Base-by-base conservation (phyloP, 2,329 filamentous ascomycete species). In the Pseudocercospora vitis region DNA sequence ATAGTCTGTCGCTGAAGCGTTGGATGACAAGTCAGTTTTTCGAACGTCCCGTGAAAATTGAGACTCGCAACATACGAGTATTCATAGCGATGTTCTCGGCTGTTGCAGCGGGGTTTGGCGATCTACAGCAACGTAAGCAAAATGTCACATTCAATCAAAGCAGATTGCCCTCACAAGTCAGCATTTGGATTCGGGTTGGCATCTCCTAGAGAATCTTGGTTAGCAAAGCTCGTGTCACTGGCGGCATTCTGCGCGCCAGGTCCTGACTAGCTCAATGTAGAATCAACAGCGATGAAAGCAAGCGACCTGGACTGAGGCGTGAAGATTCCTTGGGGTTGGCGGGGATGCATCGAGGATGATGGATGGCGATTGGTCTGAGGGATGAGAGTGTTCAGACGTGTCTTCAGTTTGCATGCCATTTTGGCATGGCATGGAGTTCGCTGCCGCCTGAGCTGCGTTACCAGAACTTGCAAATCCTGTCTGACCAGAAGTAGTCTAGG, bases 211-310 rank as follows among this genome's bases (percentile, higher is more conserved):
- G 7, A 8, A 26, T 42, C 12, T 23, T 24, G 37, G 37, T 42
- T 21, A 42, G 37, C 12, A 14, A 42, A 9, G 11, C 21, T 26
- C 37, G n/a, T 12, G 11, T 1, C 19, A 26, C n/a, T 42, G 1
- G 37, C 23, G 8, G 19, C 37, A 42, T 4, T 9, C 37, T 42
- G 37, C 21, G 37, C 21, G 24, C 9, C 21, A 42, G 12, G 18
- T 19, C 33, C 7, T 3, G n/a, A 6, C 35, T 39, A 18, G 6
- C 35, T 11, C 2, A 18, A 18, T 32, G 50, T 59, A 61, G 72
- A 82, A 65, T 58, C 69, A 42, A 65, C 54, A 49, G 76, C 71
- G 58, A 78, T 83, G 72, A 19, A 50, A 75, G 7, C 39, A 7
- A 40, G 37, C 11, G 52, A 47, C 16, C 46, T 50, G 12, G 35